Evolutionary conservation across 345 rosid genomes (phyloP), one percentile per base, ranked within the genome.

Genomic region (Acer saccharum): DNA sequence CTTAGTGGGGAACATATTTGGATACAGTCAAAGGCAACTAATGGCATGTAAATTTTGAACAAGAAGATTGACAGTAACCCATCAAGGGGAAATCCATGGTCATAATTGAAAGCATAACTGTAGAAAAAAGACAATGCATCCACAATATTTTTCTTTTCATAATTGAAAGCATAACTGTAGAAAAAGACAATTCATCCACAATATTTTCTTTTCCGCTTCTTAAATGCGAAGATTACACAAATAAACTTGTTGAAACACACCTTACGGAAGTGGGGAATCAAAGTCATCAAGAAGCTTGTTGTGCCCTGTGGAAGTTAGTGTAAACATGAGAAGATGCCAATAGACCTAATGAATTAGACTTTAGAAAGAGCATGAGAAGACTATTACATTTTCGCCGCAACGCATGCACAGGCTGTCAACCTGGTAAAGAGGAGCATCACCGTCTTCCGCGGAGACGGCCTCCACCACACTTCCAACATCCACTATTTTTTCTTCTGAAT

Each of bases 381-480:
- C 39, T 35, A 4, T 50, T 87, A 95, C 99, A 35, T 96, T 96
- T 72, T 91, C 91, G 39, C 85, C 83, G 80, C 99, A 96, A 35
- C 93, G 93, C 98, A 96, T 94, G 80, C 98, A 96, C 77, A 94
- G 92, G 80, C 99, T 96, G 78, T 94, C 99, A 46, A 96, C 90
- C 63, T 89, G 80, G 73, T 92, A 93, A 39, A 93, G 91, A 44
- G 98, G 98, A 78, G 90, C 89, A 73, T 88, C 92, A 13, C 11
- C 61, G 68, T 77, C 84, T 18, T 79, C 90, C 0, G 81, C 83
- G 7, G 97, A 82, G 32, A 95, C 84, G 58, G 99, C 91, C 88
- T 95, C 99, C 35, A 87, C 98, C 70, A 89, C 98, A 3, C 94
- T 89, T 69, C 95, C 35, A 3, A 94, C 93, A 57, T 90, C 91